These are phyloP conservation scores for Pilaira anomala DNA, from an alignment of 192 early-diverging fungal species.

Conservation along the genomic window DNA sequence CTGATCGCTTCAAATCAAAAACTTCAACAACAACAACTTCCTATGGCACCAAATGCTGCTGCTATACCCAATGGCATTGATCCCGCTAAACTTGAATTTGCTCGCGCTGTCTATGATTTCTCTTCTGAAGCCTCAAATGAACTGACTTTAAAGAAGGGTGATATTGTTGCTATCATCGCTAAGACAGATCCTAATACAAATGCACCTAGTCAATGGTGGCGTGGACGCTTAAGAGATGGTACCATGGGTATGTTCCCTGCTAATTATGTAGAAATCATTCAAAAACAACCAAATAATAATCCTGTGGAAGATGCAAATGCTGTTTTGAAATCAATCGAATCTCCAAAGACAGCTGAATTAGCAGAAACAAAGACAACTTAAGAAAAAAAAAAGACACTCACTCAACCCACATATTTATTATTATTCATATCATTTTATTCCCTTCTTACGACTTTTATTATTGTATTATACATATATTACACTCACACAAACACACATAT, in stretches of 20 bases:
- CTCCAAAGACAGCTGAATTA: too few species aligned
- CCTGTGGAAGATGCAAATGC: too few species aligned
- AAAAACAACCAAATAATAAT: slow-evolving; percentile 41
- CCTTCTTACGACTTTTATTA: too few species aligned
- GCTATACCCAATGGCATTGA: slow-evolving; percentile 23
- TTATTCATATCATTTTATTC: too few species aligned
- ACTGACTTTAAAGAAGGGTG: slow-evolving; percentile 79
- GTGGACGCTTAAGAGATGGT: slow-evolving; percentile 78
- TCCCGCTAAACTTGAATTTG: slow-evolving; percentile 75
- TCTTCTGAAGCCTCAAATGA: slow-evolving; percentile 69
- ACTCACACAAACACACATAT: too few species aligned
- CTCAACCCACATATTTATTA: too few species aligned
- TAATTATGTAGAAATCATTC: slow-evolving; percentile 88
- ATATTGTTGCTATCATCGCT: slow-evolving; percentile 84
- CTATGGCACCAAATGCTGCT: slow-evolving; percentile 11
- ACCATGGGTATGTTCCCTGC: slow-evolving; percentile 87
- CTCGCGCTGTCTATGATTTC: slow-evolving; percentile 88
- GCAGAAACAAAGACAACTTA: too few species aligned
- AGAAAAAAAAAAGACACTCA: too few species aligned
- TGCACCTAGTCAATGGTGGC: slow-evolving; percentile 86
- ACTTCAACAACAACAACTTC: slow-evolving; percentile 36
- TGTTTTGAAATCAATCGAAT: too few species aligned
- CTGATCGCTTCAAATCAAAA: slow-evolving; percentile 50
- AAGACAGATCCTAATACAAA: slow-evolving; percentile 71
- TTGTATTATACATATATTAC: too few species aligned